phyloP scores from a whole-genome alignment of 2,329 filamentous ascomycete species.

The Fusarium odoratissimum region DNA sequence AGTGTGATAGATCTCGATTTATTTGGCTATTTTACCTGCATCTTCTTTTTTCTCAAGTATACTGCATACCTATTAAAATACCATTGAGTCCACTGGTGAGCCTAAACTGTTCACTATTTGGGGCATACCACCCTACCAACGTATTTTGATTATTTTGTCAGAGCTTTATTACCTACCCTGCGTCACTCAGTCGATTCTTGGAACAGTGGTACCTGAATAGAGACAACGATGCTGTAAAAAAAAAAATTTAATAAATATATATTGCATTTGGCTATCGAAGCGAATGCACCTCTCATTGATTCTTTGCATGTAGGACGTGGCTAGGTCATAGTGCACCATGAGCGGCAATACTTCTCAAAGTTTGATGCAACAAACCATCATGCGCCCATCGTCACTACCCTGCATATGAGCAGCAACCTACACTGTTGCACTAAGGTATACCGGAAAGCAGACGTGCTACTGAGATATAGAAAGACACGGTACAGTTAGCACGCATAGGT shows the following conservation, averaged over 20 bases:
- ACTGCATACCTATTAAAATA: neutral
- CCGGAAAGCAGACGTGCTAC: neutral
- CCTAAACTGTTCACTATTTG: neutral
- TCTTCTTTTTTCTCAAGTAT: too few relatives aligned
- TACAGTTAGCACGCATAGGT: neutral
- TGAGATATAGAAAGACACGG: neutral
- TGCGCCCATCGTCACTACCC: neutral
- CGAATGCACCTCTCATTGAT: neutral
- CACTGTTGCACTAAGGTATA: neutral
- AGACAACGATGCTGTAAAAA: neutral
- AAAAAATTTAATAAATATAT: too few relatives aligned
- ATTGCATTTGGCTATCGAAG: neutral
- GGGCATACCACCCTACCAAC: neutral
- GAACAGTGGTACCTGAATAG: neutral
- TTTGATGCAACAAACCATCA: neutral
- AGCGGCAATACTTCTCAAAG: neutral
- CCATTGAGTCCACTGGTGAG: neutral
- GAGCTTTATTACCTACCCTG: neutral
- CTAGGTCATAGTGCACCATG: neutral
- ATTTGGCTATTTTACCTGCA: neutral
- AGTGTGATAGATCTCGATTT: neutral
- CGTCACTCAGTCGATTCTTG: too few relatives aligned
- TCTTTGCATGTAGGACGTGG: neutral
- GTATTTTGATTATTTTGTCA: neutral
- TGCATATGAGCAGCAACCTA: neutral